Evolutionary conservation across 2,329 filamentous ascomycete genomes (phyloP).

Genomic region (Chalara sp.): DNA sequence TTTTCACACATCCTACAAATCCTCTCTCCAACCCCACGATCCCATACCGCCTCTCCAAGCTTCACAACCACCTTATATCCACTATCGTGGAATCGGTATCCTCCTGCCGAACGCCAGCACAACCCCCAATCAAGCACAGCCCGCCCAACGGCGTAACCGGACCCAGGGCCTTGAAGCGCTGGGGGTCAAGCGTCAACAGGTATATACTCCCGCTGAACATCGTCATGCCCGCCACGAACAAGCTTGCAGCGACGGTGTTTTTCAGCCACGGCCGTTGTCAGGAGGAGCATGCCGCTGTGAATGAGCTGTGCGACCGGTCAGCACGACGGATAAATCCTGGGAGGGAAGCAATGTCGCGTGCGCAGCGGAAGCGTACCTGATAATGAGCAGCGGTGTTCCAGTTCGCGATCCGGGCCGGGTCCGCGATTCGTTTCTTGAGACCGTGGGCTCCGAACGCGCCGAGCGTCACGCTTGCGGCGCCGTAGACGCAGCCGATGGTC

Average conservation of each 20-base stretch:
- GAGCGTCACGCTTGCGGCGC: conserved; percentile 52
- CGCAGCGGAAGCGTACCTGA: conserved; percentile 38
- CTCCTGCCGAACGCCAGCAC: conserved; percentile 24
- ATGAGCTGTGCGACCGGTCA: conserved; percentile 41
- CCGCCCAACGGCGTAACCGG: conserved; percentile 61
- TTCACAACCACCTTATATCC: no score
- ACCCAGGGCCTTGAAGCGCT: conserved; percentile 51
- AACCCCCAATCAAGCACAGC: conserved; percentile 57
- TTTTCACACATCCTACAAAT: no score
- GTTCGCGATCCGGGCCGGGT: conserved; percentile 51
- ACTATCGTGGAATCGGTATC: conserved; percentile 28
- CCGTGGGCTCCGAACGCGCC: conserved; percentile 65
- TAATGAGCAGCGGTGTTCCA: conserved; percentile 63
- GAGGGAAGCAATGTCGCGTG: no score
- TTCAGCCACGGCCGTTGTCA: conserved; percentile 42
- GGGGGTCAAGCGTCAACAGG: conserved; percentile 53
- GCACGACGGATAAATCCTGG: background rate
- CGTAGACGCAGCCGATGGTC: conserved; percentile 56
- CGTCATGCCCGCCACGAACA: conserved; percentile 60
- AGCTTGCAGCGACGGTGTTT: conserved; percentile 46
- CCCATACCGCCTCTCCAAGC: no score
- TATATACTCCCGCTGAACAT: conserved; percentile 64
- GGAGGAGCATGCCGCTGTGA: conserved; percentile 53
- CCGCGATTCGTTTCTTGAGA: conserved; percentile 52
- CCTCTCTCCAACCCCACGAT: no score